Evolutionary conservation across 75 land plant genomes (phyloP).

Genomic region (Selaginella tamariscina): DNA sequence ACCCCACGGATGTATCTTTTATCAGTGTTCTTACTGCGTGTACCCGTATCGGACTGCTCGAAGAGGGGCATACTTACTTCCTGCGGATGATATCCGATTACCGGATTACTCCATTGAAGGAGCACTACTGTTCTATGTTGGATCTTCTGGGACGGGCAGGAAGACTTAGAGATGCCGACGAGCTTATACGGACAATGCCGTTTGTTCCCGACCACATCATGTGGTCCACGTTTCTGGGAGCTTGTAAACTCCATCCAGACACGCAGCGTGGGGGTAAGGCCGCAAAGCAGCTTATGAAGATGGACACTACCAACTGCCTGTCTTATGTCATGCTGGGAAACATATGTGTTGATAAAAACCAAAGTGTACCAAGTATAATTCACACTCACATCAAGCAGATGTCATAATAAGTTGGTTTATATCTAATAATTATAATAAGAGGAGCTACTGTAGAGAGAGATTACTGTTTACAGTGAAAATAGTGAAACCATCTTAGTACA

Average conservation of each 20-base stretch:
- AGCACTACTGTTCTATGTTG: constrained; percentile 15
- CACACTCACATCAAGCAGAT: too few relatives aligned
- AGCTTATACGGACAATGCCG: constrained; percentile 8
- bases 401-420: background rate
- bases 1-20: background rate
- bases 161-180: constrained; percentile 4
- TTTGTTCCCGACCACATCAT: constrained; percentile 7
- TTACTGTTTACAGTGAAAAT: background rate
- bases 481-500: background rate
- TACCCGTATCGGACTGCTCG: background rate
- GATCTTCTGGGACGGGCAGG: constrained; percentile 10
- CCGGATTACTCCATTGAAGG: background rate
- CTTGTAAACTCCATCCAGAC: background rate
- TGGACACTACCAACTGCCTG: constrained; percentile 17
- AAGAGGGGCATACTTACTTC: background rate
- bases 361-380: too few relatives aligned
- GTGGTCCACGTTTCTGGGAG: constrained; percentile 9
- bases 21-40: background rate
- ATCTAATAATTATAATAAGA: background rate
- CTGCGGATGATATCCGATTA: background rate
- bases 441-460: background rate
- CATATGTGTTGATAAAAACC: background rate
- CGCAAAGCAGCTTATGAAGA: constrained; percentile 18
- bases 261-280: background rate
- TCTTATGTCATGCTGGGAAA: background rate